Evolutionary conservation across 495 filamentous ascomycete species (phyloP).

Genomic region (Hypoxylon fuscum): DNA sequence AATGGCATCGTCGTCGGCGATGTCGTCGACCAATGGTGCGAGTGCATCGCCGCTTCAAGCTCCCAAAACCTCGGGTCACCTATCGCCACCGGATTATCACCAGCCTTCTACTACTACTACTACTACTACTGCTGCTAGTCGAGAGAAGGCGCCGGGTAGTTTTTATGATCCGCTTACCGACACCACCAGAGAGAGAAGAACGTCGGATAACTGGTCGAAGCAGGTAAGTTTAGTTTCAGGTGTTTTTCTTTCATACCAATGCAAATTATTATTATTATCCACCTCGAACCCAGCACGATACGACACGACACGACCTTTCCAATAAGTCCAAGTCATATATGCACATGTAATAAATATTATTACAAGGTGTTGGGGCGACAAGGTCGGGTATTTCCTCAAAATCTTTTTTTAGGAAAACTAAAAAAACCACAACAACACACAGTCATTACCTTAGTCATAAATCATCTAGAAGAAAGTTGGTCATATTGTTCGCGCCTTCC

Average conservation of each 20-base stretch:
- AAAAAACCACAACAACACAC: too few relatives aligned
- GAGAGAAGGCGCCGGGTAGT: conserved; percentile 57
- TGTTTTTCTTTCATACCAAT: conserved; percentile 7
- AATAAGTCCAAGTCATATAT: too few relatives aligned
- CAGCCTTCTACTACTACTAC: conserved; percentile 34
- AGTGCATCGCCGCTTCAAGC: conserved; percentile 47
- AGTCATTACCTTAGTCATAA: too few relatives aligned
- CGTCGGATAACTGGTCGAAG: conserved; percentile 53
- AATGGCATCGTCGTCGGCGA: conserved; percentile 43
- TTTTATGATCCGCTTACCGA: conserved; percentile 68
- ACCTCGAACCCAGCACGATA: conserved; percentile 5
- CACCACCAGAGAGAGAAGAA: conserved; percentile 55
- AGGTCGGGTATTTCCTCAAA: too few relatives aligned
- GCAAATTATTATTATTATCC: too few relatives aligned
- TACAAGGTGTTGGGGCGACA: conserved; percentile 1
- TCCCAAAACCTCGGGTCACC: conserved; percentile 40
- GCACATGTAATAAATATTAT: background rate
- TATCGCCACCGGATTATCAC: conserved; percentile 50
- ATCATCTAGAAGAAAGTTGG: too few relatives aligned
- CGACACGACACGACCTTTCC: background rate
- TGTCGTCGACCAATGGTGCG: conserved; percentile 44
- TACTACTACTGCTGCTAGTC: too few relatives aligned
- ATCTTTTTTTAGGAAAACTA: background rate
- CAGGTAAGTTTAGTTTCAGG: conserved; percentile 43
- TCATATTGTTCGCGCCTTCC: too few relatives aligned